These are phyloP conservation scores for Thyridium curvatum DNA, from an alignment of 2,329 filamentous ascomycete species.

Conservation along the genomic window DNA sequence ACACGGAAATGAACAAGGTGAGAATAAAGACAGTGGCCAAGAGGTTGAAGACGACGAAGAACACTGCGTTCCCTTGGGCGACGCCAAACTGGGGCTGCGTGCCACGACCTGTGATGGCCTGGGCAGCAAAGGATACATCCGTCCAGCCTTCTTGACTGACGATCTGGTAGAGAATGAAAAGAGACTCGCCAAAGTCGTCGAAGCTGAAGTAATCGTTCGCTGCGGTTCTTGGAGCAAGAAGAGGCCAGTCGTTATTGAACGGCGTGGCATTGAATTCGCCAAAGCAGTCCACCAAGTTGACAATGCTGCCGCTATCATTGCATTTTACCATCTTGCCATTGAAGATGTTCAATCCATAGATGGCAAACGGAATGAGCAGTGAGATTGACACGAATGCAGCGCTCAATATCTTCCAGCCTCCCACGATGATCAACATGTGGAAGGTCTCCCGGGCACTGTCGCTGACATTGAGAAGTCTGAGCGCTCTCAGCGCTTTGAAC, in stretches of 20 bases:
- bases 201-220: constrained; percentile 84
- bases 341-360: constrained; percentile 92
- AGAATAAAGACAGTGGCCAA: constrained; percentile 93
- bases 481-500: constrained; percentile 90
- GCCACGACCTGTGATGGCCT: constrained; percentile 72
- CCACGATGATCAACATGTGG: constrained; percentile 89
- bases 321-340: constrained; percentile 73
- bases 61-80: constrained; percentile 80
- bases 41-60: constrained; percentile 95
- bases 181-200: constrained; percentile 85
- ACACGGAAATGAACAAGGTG: constrained; percentile 96
- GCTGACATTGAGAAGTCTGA: constrained; percentile 89
- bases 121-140: constrained; percentile 80
- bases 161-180: constrained; percentile 98
- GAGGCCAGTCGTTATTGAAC: constrained; percentile 66
- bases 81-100: constrained; percentile 65
- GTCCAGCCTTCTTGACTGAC: constrained; percentile 98
- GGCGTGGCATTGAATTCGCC: constrained; percentile 75
- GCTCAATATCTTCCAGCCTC: constrained; percentile 89
- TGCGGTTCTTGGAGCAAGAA: constrained; percentile 76
- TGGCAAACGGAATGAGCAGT: constrained; percentile 90
- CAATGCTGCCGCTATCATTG: constrained; percentile 62
- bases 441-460: constrained; percentile 95
- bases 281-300: constrained; percentile 67
- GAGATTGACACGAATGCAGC: constrained; percentile 92